Evolutionary conservation across 208 protist species (phyloP), one percentile per base, ranked within the genome.

Genomic region (Wallacemonas rigidus): DNA sequence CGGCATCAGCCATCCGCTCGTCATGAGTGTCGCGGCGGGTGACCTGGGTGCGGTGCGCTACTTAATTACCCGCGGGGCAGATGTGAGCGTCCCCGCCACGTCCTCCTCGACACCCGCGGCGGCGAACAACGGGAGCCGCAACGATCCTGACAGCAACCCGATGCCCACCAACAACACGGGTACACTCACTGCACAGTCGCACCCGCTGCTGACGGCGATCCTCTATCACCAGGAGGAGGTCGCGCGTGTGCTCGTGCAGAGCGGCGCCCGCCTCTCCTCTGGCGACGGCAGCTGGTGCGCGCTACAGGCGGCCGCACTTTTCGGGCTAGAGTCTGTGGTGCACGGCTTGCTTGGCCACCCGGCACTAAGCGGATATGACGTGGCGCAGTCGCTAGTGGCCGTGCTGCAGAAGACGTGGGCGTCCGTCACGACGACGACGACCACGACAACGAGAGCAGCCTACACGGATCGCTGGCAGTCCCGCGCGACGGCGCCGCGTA

Each of bases 121-220:
- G 14, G 54, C 11, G 48, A 53, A 9, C 48, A 53, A 53, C 26
- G 26, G 26, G 26, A 26, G 26, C 26, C 26, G 26, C 26, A 26
- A 26, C 26, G 26, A 26, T 26, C 26, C 26, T 26, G 26, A 26
- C 26, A 26, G 26, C 26, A 26, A 26, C 26, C 26, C 26, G 26
- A 26, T 0, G 26, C 26, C 26, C 26, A 26, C 26, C 26, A 26
- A 26, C 26, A 26, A 26, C 26, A 26, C 26, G 26, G 26, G 26
- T 26, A 26, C 26, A 26, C 26, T 26, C 26, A 26, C 26, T 26
- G 53, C 53, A 4, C 56, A 15, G 14, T 57, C 54, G 47, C 70
- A 72, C 14, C 81, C 86, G 35, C 78, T 90, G 3, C 74, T 70
- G 8, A 54, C 74, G 44, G 86, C 89, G 35, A 75, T 94, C 61